These are phyloP conservation scores for Panaeolus cyanescens DNA, from an alignment of 768 basidiomycete genomes.

Conservation along the genomic window DNA sequence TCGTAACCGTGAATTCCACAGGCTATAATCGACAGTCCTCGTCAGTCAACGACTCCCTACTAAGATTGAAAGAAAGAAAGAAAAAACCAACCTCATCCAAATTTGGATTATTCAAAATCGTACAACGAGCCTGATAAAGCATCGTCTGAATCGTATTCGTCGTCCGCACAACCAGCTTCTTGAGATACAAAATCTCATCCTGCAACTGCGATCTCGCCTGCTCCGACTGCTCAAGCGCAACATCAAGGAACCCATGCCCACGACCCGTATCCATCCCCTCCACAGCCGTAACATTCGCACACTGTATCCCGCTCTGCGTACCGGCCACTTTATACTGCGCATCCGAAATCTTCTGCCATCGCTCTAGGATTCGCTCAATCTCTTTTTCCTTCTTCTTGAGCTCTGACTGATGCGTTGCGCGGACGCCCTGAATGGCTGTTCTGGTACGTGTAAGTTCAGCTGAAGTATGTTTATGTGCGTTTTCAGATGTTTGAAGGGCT, in stretches of 20 bases:
- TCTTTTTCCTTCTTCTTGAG: conserved; percentile 84
- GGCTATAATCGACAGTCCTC: too few relatives aligned
- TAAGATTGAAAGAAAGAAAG: conserved; percentile 3
- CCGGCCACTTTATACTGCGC: conserved; percentile 59
- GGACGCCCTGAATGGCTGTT: conserved; percentile 64
- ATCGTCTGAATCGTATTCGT: conserved; percentile 68
- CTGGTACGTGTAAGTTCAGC: conserved; percentile 75
- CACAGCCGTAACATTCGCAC: conserved; percentile 51
- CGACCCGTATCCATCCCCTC: conserved; percentile 49
- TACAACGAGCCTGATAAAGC: conserved; percentile 45
- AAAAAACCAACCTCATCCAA: conserved; percentile 46
- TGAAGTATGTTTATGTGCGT: conserved; percentile 69
- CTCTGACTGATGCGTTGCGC: conserved; percentile 69
- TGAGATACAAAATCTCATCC: conserved; percentile 66
- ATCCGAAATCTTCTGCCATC: conserved; percentile 73
- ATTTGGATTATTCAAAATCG: conserved; percentile 33
- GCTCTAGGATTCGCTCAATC: conserved; percentile 70
- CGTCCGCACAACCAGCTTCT: conserved; percentile 57
- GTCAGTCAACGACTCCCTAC: conserved; percentile 7
- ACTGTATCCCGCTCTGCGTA: conserved; percentile 52
- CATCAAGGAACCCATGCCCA: conserved; percentile 59
- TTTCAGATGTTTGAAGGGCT: conserved; percentile 58
- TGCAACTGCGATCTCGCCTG: conserved; percentile 58
- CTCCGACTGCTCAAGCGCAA: conserved; percentile 75
- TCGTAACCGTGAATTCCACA: conserved; percentile 41